Evolutionary conservation across 2,329 filamentous ascomycete genomes (phyloP).

Genomic region (Xylariaceae sp.): DNA sequence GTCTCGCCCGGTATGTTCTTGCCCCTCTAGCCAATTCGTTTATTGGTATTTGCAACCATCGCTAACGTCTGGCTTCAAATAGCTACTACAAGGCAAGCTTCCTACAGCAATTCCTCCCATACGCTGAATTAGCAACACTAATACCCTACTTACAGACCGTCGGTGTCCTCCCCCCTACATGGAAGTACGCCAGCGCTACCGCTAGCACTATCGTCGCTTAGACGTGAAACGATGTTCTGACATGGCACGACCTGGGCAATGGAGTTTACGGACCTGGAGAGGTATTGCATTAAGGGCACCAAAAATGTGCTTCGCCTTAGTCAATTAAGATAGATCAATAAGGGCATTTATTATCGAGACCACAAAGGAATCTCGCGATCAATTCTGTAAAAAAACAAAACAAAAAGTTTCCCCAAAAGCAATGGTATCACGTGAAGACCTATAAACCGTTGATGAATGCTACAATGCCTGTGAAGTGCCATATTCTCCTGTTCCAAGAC

Average conservation of each 20-base stretch:
- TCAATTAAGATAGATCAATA: constrained; percentile 26
- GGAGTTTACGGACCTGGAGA: constrained; percentile 33
- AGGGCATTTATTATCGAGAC: constrained; percentile 11
- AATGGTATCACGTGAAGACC: constrained; percentile 30
- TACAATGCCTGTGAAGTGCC: constrained; percentile 13
- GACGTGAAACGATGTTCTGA: constrained; percentile 37
- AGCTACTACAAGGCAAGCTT: constrained; percentile 23
- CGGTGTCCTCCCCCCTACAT: constrained; percentile 79
- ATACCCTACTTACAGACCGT: constrained; percentile 50
- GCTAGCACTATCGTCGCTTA: constrained; percentile 92
- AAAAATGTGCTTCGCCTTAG: constrained; percentile 23
- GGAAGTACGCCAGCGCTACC: constrained; percentile 98
- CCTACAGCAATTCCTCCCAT: neutral
- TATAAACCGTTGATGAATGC: constrained; percentile 11
- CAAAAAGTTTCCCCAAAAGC: constrained; percentile 3
- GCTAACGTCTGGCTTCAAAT: constrained; percentile 8
- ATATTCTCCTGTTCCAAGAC: constrained; percentile 23
- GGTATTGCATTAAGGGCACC: constrained; percentile 31
- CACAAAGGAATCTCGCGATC: constrained; percentile 21
- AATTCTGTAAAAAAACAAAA: constrained; percentile 8
- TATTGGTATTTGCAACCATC: neutral
- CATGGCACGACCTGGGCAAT: constrained; percentile 29
- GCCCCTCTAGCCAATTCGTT: neutral
- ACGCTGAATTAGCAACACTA: constrained; percentile 4
- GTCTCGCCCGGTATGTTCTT: constrained; percentile 78